A percentile compares a stretch with the other conserved stretches of the same genome.
Conservation (phyloP, 2,329 filamentous ascomycete genomes). For the Fusarium sp. region DNA sequence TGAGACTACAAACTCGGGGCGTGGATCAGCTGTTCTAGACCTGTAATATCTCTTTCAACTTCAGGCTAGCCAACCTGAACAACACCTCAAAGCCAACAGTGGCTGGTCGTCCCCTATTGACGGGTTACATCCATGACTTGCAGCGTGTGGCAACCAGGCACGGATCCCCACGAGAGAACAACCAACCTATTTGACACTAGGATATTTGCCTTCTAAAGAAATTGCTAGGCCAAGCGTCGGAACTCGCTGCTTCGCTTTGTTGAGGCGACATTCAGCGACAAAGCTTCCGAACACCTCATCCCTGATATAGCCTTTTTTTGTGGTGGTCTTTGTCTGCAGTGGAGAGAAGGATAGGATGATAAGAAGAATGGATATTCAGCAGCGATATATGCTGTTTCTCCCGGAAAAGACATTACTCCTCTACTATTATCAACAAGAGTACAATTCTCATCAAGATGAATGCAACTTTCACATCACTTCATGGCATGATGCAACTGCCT, state of each 20-base stretch:
- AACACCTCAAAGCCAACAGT: slow-evolving; percentile 24
- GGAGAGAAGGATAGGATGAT: not conserved
- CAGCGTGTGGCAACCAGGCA: slow-evolving; percentile 34
- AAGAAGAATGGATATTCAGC: slow-evolving; percentile 35
- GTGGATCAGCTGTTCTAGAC: slow-evolving; percentile 26
- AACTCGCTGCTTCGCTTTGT: slow-evolving; percentile 42
- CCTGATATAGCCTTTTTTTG: slow-evolving; percentile 23
- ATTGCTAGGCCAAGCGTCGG: slow-evolving; percentile 8
- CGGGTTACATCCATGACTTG: slow-evolving; percentile 12
- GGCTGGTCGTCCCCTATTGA: slow-evolving; percentile 25
- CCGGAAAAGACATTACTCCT: slow-evolving; percentile 4
- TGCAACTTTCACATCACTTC: slow-evolving; percentile 18
- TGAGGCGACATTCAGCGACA: slow-evolving; percentile 30
- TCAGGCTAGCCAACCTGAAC: slow-evolving; percentile 17
- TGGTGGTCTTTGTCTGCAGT: slow-evolving; percentile 24
- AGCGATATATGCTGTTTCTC: slow-evolving; percentile 11
- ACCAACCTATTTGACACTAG: slow-evolving; percentile 25
- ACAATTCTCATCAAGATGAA: slow-evolving; percentile 34
- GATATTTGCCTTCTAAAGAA: slow-evolving; percentile 18
- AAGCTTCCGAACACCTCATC: slow-evolving; percentile 34
- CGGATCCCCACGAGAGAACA: slow-evolving; percentile 27
- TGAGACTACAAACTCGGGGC: slow-evolving; percentile 9
- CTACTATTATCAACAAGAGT: slow-evolving; percentile 15
- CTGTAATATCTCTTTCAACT: slow-evolving; percentile 20
- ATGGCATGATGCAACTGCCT: slow-evolving; percentile 27